Evolutionary conservation across 1,139 yeast genomes (phyloP).

Genomic region (Kurtzmaniella quercitrusa): DNA sequence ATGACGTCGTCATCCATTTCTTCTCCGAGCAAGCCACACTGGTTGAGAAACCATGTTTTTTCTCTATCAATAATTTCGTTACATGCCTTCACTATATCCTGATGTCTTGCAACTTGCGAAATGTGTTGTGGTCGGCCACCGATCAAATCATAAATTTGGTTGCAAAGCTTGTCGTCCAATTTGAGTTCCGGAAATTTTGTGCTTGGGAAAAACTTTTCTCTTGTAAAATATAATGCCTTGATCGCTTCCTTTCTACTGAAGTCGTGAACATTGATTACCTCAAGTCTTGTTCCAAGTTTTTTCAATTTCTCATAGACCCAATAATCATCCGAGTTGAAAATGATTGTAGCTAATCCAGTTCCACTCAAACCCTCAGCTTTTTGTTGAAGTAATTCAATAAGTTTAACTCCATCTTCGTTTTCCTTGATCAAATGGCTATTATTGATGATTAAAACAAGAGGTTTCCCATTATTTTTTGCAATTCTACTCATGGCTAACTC

Average conservation of each 20-base stretch:
- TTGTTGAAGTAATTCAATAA: conserved; percentile 76
- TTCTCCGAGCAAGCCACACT: conserved; percentile 72
- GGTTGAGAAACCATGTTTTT: conserved; percentile 81
- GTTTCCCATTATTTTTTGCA: conserved; percentile 30
- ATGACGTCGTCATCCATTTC: conserved; percentile 88
- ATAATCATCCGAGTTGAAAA: conserved; percentile 80
- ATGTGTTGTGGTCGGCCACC: conserved; percentile 88
- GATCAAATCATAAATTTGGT: conserved; percentile 60
- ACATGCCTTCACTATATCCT: conserved; percentile 59
- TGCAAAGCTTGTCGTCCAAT: conserved; percentile 36
- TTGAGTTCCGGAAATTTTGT: conserved; percentile 30
- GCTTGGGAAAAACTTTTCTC: conserved; percentile 41
- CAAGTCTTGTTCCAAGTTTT: conserved; percentile 68
- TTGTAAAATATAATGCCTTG: conserved; percentile 50
- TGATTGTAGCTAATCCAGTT: conserved; percentile 68
- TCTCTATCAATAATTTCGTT: conserved; percentile 73
- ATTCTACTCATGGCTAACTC: conserved; percentile 60
- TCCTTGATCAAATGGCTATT: conserved; percentile 72
- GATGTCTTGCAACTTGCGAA: conserved; percentile 66
- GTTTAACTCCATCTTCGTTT: conserved; percentile 63
- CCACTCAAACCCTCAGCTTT: conserved; percentile 79
- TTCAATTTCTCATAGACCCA: conserved; percentile 82
- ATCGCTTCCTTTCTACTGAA: conserved; percentile 54
- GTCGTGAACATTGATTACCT: conserved; percentile 68
- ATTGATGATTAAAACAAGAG: conserved; percentile 67